Evolutionary conservation across 2,329 filamentous ascomycete genomes (phyloP), one percentile per base, ranked within the genome.

Genomic region (Cordyceps cicadae): DNA sequence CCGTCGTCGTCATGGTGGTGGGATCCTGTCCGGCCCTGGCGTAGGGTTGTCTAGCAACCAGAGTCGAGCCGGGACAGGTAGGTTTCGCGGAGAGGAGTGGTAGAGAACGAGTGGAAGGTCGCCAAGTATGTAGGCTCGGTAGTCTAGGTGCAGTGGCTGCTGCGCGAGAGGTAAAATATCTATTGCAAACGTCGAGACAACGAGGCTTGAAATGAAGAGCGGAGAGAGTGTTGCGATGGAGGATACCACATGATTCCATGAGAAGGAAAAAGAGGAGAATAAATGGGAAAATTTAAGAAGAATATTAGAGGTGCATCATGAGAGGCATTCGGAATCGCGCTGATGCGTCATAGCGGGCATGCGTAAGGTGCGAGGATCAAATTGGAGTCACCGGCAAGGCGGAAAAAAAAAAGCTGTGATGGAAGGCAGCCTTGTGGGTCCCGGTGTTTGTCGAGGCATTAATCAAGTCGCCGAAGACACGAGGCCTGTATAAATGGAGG

Each of bases 1-100:
- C 79, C 67, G 79, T 85, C 70, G 82, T 87, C 67, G 86, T 81
- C 92, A 96, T 96, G 64, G 65, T 71, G 60, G 58, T 62, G 53
- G 24, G 59, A 24, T 58, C 60, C 77, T 41, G 15, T 37, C 9
- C 14, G 37, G 9, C n/a, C n/a, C 39, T 14, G 21, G 9, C 43
- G 48, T 3, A 7, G 8, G 32, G 1, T 19, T 32, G 45, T 14
- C 24, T 46, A 19, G 32, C 32, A 11, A 19, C 14, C 5, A 50
- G 6, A 29, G 46, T n/a, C 19, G 56, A 52, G 15, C 26, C 34
- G 6, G 52, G 26, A 37, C 34, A 32, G n/a, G 14, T 17, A 12
- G 24, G 12, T 21, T 12, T 41, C 4, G 21, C 9, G 12, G 12
- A 12, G 9, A 51, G 11, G 4, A 24, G 34, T 9, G 37, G 12